Percentiles rank a stretch among this genome's conserved stretches.
phyloP scores from a whole-genome alignment of 768 basidiomycete genomes.

The Auricularia sp. region DNA sequence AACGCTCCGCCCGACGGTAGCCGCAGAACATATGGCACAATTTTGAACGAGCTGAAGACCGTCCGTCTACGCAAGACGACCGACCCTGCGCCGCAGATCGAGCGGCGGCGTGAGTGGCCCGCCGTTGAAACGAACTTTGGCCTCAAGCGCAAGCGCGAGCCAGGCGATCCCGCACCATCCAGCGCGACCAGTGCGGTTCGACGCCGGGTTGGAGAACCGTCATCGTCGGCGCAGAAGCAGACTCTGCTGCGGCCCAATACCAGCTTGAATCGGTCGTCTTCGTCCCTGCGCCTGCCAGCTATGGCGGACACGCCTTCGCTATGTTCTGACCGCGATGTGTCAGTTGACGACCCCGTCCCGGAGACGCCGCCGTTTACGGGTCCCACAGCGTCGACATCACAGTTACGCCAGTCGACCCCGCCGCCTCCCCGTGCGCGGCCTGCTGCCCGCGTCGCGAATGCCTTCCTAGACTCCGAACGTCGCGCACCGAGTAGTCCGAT shows the following conservation, averaged over 20 bases:
- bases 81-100: neutral
- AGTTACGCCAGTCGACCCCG: neutral
- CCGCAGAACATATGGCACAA: slow-evolving; percentile 74
- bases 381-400: neutral
- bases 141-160: slow-evolving; percentile 1
- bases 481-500: neutral
- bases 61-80: slow-evolving; percentile 46
- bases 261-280: neutral
- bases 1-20: slow-evolving; percentile 53
- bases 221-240: neutral
- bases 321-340: neutral
- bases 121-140: neutral
- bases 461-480: neutral
- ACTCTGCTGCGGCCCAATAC: neutral
- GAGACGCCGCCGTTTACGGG: neutral
- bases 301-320: neutral
- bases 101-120: neutral
- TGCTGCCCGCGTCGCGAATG: neutral
- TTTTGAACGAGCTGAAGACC: slow-evolving; percentile 75
- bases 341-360: neutral
- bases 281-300: neutral
- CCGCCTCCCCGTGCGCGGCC: neutral
- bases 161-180: neutral
- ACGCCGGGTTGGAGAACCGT: neutral
- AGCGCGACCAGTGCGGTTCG: neutral